Conservation (phyloP, 2,329 filamentous ascomycete species). For the Colletotrichum incanum region DNA sequence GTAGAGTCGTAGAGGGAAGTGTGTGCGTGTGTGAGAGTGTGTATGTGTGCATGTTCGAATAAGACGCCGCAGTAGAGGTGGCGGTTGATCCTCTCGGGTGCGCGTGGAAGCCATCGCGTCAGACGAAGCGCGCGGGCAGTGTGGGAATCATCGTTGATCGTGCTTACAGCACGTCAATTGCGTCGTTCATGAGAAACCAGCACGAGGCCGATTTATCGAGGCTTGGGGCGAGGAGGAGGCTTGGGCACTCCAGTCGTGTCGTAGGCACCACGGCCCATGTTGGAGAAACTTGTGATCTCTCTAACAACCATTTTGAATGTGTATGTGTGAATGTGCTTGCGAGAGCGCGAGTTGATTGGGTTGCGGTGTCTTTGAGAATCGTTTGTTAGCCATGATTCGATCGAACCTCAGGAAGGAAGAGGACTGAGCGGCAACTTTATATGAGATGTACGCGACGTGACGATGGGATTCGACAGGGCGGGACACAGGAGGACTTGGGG, state of each 20-base stretch:
- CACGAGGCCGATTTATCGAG: slow-evolving; percentile 50
- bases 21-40: not conserved
- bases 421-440: slow-evolving; percentile 43
- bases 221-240: slow-evolving; percentile 61
- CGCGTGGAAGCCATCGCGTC: slow-evolving; percentile 43
- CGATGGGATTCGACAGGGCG: slow-evolving; percentile 22
- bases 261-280: slow-evolving; percentile 68
- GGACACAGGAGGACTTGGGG: slow-evolving; percentile 8
- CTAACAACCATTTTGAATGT: slow-evolving; percentile 54
- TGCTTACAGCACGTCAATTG: slow-evolving; percentile 28
- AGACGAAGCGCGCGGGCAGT: slow-evolving; percentile 34
- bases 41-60: slow-evolving; percentile 34
- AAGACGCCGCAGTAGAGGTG: slow-evolving; percentile 31
- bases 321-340: slow-evolving; percentile 5
- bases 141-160: slow-evolving; percentile 12
- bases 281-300: slow-evolving; percentile 52
- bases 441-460: slow-evolving; percentile 50
- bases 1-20: slow-evolving; percentile 35
- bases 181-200: slow-evolving; percentile 4
- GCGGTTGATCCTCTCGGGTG: slow-evolving; percentile 40
- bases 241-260: slow-evolving; percentile 67
- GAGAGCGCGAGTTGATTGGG: slow-evolving; percentile 7
- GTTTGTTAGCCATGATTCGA: slow-evolving; percentile 41
- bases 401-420: slow-evolving; percentile 38
- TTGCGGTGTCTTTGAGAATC: slow-evolving; percentile 14